Evolutionary conservation across 345 rosid species (phyloP), one percentile per base, ranked within the genome.

Genomic region (Microthlaspi erraticum): DNA sequence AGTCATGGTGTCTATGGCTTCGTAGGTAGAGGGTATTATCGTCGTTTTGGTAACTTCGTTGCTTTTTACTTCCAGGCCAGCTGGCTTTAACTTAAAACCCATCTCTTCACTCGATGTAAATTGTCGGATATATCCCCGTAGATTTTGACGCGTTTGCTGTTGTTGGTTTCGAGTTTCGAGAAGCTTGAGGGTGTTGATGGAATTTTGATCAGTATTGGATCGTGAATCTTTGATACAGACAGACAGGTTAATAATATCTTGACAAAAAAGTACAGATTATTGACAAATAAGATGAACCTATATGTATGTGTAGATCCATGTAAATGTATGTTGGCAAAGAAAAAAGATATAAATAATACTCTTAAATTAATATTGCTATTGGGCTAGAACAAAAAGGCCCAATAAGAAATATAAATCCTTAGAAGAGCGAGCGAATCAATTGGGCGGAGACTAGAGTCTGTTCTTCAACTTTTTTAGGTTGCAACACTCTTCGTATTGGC

Each of bases 141-240:
- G 59, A 56, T 46, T 64, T 18, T 56, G 59, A 72, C 59, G 58
- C 71, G 50, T 64, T 55, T 55, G 18, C 23, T 46, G 44, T 64
- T 64, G 71, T 48, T 56, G 10, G 66, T 36, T 73, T 65, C 58
- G 65, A 73, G 66, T 36, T 73, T 65, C 65, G 65, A 73, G 71
- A 48, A 48, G 60, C 17, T 34, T 57, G 53, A 64, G 71, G 71
- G 44, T 63, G 36, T 33, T 2, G 11, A 33, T 18, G 67, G 43
- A 14, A 10, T 6, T 46, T 45, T 7, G 0, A 31, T 57, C n/a
- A 18, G 31, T 34, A 44, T 63, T 1, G 6, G 65, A 63, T 44
- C 64, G 48, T 62, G 61, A 70, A 33, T 43, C 50, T 13, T 9
- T 39, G 13, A 20, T 8, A 60, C 13, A 61, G 13, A 20, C 9